Base-by-base conservation (phyloP, 495 filamentous ascomycete species). In the Lasiosphaeria ovina region DNA sequence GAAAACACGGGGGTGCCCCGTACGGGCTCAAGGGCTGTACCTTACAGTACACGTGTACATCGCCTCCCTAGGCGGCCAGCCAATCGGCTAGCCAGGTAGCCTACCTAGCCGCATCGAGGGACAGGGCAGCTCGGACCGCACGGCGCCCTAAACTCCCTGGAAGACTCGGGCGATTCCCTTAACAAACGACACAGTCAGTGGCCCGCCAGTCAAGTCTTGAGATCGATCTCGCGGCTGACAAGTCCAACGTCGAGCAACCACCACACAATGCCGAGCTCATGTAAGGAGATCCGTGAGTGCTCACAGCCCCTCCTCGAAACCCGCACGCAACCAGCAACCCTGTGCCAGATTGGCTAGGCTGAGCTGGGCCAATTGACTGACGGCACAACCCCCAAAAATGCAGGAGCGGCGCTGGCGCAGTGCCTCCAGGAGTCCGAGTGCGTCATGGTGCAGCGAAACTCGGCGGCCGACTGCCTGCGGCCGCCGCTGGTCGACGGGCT, bases 351-450 rank as follows among this genome's bases (percentile, higher is more conserved):
- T 24, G n/a, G 36, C 51, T 45, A 24, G 24, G 24, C 24, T 24
- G 24, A 24, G 24, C 24, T 24, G 24, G 24, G 24, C 24, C 24
- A 24, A 24, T 24, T 24, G 24, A 24, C 24, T 24, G 24, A 24
- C 24, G 24, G 24, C 24, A 24, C 24, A 24, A 24, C 24, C 24
- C 24, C 24, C 24, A 24, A 24, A 24, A 17, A 45, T 55, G 17
- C 71, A 97, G 94, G 94, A 69, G 86, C 89, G 38, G 95, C 94
- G 17, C 82, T 98, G 71, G 94, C 94, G 54, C 77, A 88, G 81
- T 98, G 94, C 77, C 90, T 98, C 56, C 91, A 96, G 76, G 85
- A 93, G 72, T 95, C 90, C 59, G 93, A 97, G 65, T 98, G 94
- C 75, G 88, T 98, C 50, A 89, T 98, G 84, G 82, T 96, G 52